phyloP scores from a whole-genome alignment of 345 rosid species.

The Salix exigua region DNA sequence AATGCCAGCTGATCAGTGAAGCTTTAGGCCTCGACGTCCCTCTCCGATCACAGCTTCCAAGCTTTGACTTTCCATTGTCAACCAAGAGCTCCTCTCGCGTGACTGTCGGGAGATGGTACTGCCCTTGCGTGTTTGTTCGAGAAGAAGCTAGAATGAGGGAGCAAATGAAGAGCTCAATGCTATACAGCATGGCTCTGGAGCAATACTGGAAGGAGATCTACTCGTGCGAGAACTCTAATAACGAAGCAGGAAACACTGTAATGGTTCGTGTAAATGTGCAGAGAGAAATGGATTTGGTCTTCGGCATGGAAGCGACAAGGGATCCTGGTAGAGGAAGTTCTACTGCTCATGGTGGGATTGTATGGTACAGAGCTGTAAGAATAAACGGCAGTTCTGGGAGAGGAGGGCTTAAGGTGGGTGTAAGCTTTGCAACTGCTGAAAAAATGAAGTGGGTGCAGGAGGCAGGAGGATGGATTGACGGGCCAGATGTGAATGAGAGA shows the following conservation, averaged over 20 bases:
- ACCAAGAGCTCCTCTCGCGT: conserved; percentile 34
- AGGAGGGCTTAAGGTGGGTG: conserved; percentile 35
- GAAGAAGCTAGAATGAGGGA: conserved; percentile 38
- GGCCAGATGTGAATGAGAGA: conserved; percentile 37
- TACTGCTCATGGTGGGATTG: conserved; percentile 35
- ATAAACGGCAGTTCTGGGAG: conserved; percentile 16
- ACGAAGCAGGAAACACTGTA: conserved; percentile 15
- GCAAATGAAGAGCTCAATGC: conserved; percentile 54
- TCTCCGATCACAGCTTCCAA: conserved; percentile 51
- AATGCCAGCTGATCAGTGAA: conserved; percentile 36
- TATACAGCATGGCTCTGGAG: conserved; percentile 57
- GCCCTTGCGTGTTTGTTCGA: conserved; percentile 62
- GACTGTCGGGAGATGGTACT: conserved; percentile 71
- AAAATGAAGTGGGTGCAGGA: conserved; percentile 65
- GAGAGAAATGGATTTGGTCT: conserved; percentile 41
- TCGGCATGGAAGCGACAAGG: conserved; percentile 44
- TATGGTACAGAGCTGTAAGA: conserved; percentile 41
- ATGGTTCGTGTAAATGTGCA: conserved; percentile 30
- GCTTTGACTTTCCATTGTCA: conserved; percentile 36
- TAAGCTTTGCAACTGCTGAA: conserved; percentile 58
- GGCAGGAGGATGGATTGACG: conserved; percentile 62
- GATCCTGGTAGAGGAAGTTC: conserved; percentile 18
- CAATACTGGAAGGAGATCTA: conserved; percentile 69
- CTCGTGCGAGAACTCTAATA: conserved; percentile 29
- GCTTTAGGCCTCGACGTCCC: conserved; percentile 62